Percentiles rank a stretch among this genome's conserved stretches.
These are phyloP conservation scores for Pezicula neosporulosa DNA, from an alignment of 2,329 filamentous ascomycete genomes.

Conservation along the genomic window DNA sequence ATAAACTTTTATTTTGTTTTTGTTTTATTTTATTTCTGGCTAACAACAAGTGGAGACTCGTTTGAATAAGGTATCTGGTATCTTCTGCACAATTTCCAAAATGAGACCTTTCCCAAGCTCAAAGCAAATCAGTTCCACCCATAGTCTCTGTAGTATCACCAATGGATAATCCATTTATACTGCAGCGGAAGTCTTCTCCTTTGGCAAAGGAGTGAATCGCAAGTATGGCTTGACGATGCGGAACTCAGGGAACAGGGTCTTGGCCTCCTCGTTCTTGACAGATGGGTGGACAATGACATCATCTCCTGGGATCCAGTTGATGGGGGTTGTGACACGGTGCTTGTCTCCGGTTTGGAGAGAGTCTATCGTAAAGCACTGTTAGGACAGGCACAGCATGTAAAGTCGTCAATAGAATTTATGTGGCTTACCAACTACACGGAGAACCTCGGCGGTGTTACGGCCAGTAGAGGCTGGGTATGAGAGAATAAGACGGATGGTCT, in stretches of 20 bases:
- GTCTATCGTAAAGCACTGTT: conserved; percentile 36
- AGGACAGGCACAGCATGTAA: neutral
- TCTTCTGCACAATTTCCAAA: too few relatives aligned
- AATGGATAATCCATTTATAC: conserved; percentile 9
- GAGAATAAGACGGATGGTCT: conserved; percentile 90
- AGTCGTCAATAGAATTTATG: neutral
- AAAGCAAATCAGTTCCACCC: too few relatives aligned
- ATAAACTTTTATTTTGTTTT: too few relatives aligned
- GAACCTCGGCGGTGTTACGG: conserved; percentile 75
- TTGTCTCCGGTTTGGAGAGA: conserved; percentile 81
- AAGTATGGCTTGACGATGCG: conserved; percentile 69
- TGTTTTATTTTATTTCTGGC: too few relatives aligned
- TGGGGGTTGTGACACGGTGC: conserved; percentile 82
- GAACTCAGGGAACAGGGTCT: conserved; percentile 80
- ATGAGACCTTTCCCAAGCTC: too few relatives aligned
- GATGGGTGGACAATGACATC: conserved; percentile 89
- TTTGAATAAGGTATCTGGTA: too few relatives aligned
- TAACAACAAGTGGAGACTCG: too few relatives aligned
- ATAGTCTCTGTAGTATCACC: too few relatives aligned
- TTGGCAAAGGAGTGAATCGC: conserved; percentile 65
- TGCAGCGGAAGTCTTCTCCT: conserved; percentile 39
- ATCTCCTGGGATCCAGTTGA: conserved; percentile 85
- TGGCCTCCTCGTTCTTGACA: conserved; percentile 80
- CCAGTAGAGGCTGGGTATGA: conserved; percentile 90
- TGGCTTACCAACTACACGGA: conserved; percentile 57